Evolutionary conservation across 176 grass and related monocot genomes (phyloP).

Genomic region (Cocos nucifera): DNA sequence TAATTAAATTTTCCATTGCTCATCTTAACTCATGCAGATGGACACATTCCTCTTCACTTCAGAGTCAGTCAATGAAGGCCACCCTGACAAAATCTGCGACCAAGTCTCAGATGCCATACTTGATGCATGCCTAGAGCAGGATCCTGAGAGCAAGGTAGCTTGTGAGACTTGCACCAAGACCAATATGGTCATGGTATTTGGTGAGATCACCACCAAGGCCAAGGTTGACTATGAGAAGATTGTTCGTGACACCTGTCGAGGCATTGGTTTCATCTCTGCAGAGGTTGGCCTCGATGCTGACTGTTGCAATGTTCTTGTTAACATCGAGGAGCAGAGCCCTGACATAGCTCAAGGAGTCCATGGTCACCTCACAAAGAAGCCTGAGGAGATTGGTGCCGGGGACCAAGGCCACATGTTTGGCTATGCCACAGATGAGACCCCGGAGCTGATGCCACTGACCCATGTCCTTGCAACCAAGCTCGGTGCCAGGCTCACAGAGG

Average conservation of each 20-base stretch:
- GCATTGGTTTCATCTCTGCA: constrained; percentile 9
- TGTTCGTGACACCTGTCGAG: constrained; percentile 9
- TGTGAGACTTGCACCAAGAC: constrained; percentile 20
- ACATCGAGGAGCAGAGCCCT: constrained; percentile 15
- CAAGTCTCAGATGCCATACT: constrained; percentile 13
- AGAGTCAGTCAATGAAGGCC: constrained; percentile 12
- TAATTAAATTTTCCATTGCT: no score
- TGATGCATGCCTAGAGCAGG: constrained; percentile 9
- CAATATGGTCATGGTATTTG: constrained; percentile 20
- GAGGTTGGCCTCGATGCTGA: constrained; percentile 12
- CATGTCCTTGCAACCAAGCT: constrained; percentile 20
- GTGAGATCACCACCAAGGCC: constrained; percentile 17
- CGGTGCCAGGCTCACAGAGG: constrained; percentile 11
- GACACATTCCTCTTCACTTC: constrained; percentile 14
- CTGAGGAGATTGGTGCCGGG: constrained; percentile 13
- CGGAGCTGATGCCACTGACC: constrained; percentile 13
- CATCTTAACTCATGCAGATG: background rate
- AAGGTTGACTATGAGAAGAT: constrained; percentile 20
- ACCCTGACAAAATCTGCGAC: constrained; percentile 17
- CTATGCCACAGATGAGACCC: constrained; percentile 16
- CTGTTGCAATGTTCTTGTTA: constrained; percentile 12
- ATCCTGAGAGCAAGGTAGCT: constrained; percentile 15
- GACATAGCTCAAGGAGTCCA: constrained; percentile 16
- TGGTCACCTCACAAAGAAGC: constrained; percentile 14
- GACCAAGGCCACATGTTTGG: constrained; percentile 23